These are phyloP conservation scores for Penicillium decumbens DNA, from an alignment of 2,329 filamentous ascomycete species.

Conservation along the genomic window DNA sequence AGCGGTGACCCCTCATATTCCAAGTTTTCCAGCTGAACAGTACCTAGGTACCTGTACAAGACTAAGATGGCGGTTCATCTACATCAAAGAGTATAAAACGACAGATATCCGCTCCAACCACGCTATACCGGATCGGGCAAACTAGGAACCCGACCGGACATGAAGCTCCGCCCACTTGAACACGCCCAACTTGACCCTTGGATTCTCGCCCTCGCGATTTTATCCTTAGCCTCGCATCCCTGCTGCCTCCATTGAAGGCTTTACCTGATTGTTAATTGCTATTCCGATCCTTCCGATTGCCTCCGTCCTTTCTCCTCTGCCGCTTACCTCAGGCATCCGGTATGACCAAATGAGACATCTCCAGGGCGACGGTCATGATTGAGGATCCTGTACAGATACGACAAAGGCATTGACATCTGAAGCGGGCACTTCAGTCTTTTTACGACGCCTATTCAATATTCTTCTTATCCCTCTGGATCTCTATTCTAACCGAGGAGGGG, in stretches of 20 bases:
- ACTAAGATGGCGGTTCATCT: background rate
- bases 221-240: slow-evolving; percentile 16
- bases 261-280: slow-evolving; percentile 1
- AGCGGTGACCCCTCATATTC: background rate
- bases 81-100: background rate
- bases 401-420: slow-evolving; percentile 14
- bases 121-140: slow-evolving; percentile 21
- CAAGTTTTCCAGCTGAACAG: background rate
- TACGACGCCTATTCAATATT: background rate
- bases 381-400: slow-evolving; percentile 19
- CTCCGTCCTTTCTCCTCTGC: slow-evolving; percentile 4
- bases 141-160: slow-evolving; percentile 9
- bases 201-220: slow-evolving; percentile 1
- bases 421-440: slow-evolving; percentile 17
- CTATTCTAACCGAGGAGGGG: slow-evolving; percentile 1
- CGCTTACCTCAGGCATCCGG: slow-evolving; percentile 13
- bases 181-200: slow-evolving; percentile 15
- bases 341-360: slow-evolving; percentile 31
- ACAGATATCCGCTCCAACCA: slow-evolving; percentile 4
- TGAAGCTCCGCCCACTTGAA: slow-evolving; percentile 11
- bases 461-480: background rate
- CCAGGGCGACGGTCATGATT: slow-evolving; percentile 24
- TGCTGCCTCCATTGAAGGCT: background rate
- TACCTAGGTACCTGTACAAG: background rate
- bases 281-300: slow-evolving; percentile 9